phyloP scores from a whole-genome alignment of 1,284 basidiomycete species.

The Pholiota adiposa region DNA sequence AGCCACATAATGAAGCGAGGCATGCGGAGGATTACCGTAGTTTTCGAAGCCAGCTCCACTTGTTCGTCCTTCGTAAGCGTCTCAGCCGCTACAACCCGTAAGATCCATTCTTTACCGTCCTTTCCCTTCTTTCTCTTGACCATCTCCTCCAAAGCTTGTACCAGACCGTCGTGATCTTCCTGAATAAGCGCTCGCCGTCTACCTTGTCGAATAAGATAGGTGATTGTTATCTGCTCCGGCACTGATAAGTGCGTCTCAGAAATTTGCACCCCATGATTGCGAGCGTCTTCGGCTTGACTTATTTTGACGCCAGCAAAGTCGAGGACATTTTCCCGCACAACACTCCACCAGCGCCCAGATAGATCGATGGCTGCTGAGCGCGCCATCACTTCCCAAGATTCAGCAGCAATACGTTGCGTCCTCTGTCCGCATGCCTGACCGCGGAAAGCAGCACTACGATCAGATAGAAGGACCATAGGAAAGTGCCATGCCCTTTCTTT shows the following conservation, averaged over 20 bases:
- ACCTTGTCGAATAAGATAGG: conserved; percentile 72
- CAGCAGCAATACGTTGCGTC: conserved; percentile 68
- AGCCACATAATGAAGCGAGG: neutral
- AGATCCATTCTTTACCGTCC: conserved; percentile 43
- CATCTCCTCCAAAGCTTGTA: conserved; percentile 55
- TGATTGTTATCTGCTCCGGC: conserved; percentile 56
- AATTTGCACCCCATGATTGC: neutral
- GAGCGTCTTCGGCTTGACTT: neutral
- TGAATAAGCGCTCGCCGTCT: conserved; percentile 55
- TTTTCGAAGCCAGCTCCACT: conserved; percentile 58
- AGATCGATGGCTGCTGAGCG: conserved; percentile 29
- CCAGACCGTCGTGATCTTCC: conserved; percentile 60
- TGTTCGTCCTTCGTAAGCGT: conserved; percentile 72
- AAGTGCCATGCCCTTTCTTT: conserved; percentile 42
- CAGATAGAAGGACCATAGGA: conserved; percentile 62
- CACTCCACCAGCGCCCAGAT: conserved; percentile 66
- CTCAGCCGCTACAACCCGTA: conserved; percentile 69
- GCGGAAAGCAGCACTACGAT: conserved; percentile 73
- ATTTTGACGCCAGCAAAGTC: conserved; percentile 56
- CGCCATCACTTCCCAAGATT: conserved; percentile 53
- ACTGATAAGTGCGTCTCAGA: conserved; percentile 26
- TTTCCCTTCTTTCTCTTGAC: conserved; percentile 41
- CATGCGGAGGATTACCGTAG: conserved; percentile 52
- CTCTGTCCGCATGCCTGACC: conserved; percentile 44
- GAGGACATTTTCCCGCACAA: conserved; percentile 56